These are phyloP conservation scores for Rhododendron molle DNA, from an alignment of 148 eudicot species.

Conservation along the genomic window DNA sequence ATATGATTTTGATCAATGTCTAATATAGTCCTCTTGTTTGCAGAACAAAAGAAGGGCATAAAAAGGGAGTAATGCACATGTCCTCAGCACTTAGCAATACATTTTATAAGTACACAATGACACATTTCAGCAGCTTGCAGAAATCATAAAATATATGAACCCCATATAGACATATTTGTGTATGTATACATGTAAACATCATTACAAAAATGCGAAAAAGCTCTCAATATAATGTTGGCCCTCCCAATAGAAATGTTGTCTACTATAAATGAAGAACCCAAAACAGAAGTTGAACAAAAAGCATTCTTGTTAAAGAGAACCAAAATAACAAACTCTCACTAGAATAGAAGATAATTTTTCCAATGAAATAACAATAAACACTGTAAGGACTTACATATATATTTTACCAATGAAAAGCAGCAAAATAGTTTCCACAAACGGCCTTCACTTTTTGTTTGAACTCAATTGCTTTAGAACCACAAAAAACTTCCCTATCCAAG, in stretches of 20 bases:
- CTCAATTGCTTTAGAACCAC: constrained; percentile 76
- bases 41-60: background rate
- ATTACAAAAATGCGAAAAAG: background rate
- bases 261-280: background rate
- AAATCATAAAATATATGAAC: background rate
- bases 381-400: constrained; percentile 60
- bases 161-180: background rate
- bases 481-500: constrained; percentile 87
- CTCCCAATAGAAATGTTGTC: background rate
- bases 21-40: background rate
- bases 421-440: constrained; percentile 74
- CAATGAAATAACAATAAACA: background rate
- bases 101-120: background rate
- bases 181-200: background rate
- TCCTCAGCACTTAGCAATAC: background rate
- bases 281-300: background rate
- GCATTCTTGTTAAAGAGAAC: background rate
- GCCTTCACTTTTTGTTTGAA: constrained; percentile 69
- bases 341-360: background rate
- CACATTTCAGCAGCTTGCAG: background rate
- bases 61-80: background rate
- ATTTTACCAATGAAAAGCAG: constrained; percentile 81
- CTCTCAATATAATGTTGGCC: background rate
- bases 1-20: background rate
- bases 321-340: background rate